Conservation (phyloP, 108 stramenopile species). For the Seminavis robusta region DNA sequence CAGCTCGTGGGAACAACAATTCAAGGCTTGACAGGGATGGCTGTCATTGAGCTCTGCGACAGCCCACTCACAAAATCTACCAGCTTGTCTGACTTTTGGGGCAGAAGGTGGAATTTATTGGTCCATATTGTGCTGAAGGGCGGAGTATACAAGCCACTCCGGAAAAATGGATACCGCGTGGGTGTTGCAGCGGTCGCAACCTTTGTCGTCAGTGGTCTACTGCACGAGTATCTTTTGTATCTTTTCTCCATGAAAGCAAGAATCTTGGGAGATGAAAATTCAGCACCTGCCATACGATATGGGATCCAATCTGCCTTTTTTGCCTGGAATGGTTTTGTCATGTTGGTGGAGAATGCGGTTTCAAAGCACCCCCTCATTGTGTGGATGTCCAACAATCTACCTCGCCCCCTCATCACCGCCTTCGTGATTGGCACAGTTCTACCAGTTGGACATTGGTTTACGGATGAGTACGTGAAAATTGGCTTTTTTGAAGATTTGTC, state of each 20-base stretch:
- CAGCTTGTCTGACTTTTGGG: slow-evolving; percentile 59
- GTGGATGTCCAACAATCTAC: slow-evolving; percentile 17
- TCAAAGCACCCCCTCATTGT: too few relatives aligned
- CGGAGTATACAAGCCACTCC: slow-evolving; percentile 40
- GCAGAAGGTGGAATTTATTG: slow-evolving; percentile 39
- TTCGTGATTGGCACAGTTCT: slow-evolving; percentile 38
- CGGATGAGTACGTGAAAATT: slow-evolving; percentile 43
- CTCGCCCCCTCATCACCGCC: slow-evolving; percentile 34
- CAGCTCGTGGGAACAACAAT: too few relatives aligned
- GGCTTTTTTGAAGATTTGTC: slow-evolving; percentile 42
- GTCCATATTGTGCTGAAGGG: slow-evolving; percentile 41
- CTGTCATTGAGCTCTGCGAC: too few relatives aligned
- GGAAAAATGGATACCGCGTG: slow-evolving; percentile 7
- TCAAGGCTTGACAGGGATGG: too few relatives aligned
- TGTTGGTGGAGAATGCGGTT: slow-evolving; percentile 3
- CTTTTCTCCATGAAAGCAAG: slow-evolving; percentile 22
- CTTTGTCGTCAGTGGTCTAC: slow-evolving; percentile 41
- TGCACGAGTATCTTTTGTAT: slow-evolving; percentile 51
- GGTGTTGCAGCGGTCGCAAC: slow-evolving; percentile 23
- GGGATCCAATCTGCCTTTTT: slow-evolving; percentile 22
- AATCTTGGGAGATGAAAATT: not conserved
- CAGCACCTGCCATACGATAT: slow-evolving; percentile 26
- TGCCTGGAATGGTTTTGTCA: not conserved
- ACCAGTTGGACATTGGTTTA: slow-evolving; percentile 59
- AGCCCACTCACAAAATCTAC: slow-evolving; percentile 23